phyloP scores from a whole-genome alignment of 2,329 filamentous ascomycete genomes.

The Aspergillus ochraceus region DNA sequence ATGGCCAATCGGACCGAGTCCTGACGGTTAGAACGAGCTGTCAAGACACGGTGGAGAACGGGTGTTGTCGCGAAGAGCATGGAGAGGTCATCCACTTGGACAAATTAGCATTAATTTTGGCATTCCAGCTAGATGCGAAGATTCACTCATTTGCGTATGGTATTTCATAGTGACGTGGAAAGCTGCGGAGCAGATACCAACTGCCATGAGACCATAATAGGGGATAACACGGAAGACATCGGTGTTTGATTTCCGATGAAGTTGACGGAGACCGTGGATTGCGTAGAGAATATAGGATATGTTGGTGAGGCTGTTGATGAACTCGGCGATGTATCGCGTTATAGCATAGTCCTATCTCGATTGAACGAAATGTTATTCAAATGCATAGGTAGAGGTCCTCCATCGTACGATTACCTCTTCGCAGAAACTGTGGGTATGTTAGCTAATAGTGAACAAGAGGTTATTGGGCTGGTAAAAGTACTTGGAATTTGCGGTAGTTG shows the following conservation, averaged over 20 bases:
- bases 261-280: constrained; percentile 13
- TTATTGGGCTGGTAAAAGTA: not conserved
- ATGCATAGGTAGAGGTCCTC: accelerated
- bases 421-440: constrained; percentile 2
- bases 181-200: constrained; percentile 25
- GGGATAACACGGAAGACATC: constrained; percentile 12
- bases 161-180: constrained; percentile 31
- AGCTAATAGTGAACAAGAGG: not conserved
- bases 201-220: constrained; percentile 22
- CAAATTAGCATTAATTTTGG: not conserved
- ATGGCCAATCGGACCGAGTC: constrained; percentile 8
- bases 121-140: no score
- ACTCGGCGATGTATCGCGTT: constrained; percentile 26
- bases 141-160: constrained; percentile 29
- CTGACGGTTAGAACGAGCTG: constrained; percentile 11
- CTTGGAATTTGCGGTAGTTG: constrained; percentile 3
- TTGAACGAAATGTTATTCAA: not conserved
- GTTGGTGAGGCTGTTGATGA: constrained; percentile 31
- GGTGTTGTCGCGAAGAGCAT: constrained; percentile 25
- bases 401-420: constrained; percentile 3
- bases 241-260: constrained; percentile 5
- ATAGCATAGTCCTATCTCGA: constrained; percentile 24
- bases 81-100: constrained; percentile 24
- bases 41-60: constrained; percentile 21
- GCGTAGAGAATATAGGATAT: constrained; percentile 29